Evolutionary conservation across 1,284 basidiomycete genomes (phyloP).

Genomic region (Microbotryum violaceum): DNA sequence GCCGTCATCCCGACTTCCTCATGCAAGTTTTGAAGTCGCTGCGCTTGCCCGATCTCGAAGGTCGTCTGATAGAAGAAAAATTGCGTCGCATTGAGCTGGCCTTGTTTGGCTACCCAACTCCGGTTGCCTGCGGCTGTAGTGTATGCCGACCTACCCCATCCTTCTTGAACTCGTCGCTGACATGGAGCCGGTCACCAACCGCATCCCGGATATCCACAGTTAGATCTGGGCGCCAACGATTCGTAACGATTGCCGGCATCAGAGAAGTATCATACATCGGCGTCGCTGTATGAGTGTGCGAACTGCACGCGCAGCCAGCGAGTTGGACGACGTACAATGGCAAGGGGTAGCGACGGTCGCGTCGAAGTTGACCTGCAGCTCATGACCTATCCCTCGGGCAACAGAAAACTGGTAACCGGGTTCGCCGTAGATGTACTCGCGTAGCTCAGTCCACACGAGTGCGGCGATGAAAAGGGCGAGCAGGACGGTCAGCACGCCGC

Average conservation of each 20-base stretch:
- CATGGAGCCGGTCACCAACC: slow-evolving; percentile 78
- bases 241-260: no score
- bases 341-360: slow-evolving; percentile 87
- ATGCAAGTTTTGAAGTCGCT: slow-evolving; percentile 44
- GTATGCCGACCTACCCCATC: slow-evolving; percentile 52
- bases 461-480: slow-evolving; percentile 63
- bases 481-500: slow-evolving; percentile 79
- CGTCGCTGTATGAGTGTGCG: background rate
- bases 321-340: slow-evolving; percentile 55
- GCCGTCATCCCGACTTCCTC: slow-evolving; percentile 20
- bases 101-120: background rate
- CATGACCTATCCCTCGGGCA: slow-evolving; percentile 56
- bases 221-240: slow-evolving; percentile 50
- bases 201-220: slow-evolving; percentile 86
- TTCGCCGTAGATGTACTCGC: slow-evolving; percentile 84
- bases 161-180: slow-evolving; percentile 73
- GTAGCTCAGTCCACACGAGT: slow-evolving; percentile 75
- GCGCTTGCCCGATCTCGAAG: slow-evolving; percentile 78
- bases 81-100: background rate
- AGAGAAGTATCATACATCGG: slow-evolving; percentile 19
- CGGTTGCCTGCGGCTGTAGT: background rate
- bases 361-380: slow-evolving; percentile 78
- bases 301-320: background rate
- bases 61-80: slow-evolving; percentile 49
- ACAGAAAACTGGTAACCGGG: slow-evolving; percentile 77